Percentiles rank a stretch among this genome's conserved stretches.
Conservation (phyloP, 1,139 yeast genomes). For the Ogataea hybrid region DNA sequence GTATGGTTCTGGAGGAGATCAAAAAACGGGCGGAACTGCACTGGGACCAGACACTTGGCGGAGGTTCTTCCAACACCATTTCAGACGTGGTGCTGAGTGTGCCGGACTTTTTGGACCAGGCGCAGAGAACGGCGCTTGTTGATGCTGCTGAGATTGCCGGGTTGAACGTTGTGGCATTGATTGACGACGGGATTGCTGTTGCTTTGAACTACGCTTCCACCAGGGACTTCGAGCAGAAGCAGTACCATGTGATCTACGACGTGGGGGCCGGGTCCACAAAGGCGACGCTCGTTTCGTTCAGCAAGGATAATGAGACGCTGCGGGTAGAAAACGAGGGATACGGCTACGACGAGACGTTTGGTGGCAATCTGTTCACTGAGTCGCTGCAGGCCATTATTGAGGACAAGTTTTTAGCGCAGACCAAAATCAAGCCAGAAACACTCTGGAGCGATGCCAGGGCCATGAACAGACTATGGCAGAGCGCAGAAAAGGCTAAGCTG, state of each 20-base stretch:
- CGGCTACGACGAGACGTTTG: slow-evolving; percentile 62
- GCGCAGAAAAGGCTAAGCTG: slow-evolving; percentile 84
- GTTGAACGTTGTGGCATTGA: slow-evolving; percentile 60
- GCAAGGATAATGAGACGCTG: slow-evolving; percentile 41
- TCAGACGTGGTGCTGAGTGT: slow-evolving; percentile 73
- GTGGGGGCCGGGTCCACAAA: slow-evolving; percentile 92
- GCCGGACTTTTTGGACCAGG: slow-evolving; percentile 66
- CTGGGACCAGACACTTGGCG: slow-evolving; percentile 42
- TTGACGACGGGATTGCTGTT: slow-evolving; percentile 90
- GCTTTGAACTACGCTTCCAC: slow-evolving; percentile 73
- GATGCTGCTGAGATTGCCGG: slow-evolving; percentile 78
- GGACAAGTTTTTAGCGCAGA: slow-evolving; percentile 50
- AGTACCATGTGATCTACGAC: slow-evolving; percentile 77
- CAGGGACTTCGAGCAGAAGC: slow-evolving; percentile 42
- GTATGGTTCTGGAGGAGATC: slow-evolving; percentile 75
- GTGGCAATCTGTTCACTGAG: slow-evolving; percentile 74
- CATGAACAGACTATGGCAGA: slow-evolving; percentile 66
- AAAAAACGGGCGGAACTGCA: slow-evolving; percentile 58
- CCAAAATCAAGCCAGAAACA: slow-evolving; percentile 35
- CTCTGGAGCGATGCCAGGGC: slow-evolving; percentile 55
- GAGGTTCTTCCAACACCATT: slow-evolving; percentile 37
- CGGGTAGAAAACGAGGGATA: slow-evolving; percentile 66
- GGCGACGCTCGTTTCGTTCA: slow-evolving; percentile 74
- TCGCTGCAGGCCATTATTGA: slow-evolving; percentile 59
- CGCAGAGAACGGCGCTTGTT: slow-evolving; percentile 66